phyloP scores from a whole-genome alignment of 805 yeast genomes.

The Spathaspora hagerdaliae region DNA sequence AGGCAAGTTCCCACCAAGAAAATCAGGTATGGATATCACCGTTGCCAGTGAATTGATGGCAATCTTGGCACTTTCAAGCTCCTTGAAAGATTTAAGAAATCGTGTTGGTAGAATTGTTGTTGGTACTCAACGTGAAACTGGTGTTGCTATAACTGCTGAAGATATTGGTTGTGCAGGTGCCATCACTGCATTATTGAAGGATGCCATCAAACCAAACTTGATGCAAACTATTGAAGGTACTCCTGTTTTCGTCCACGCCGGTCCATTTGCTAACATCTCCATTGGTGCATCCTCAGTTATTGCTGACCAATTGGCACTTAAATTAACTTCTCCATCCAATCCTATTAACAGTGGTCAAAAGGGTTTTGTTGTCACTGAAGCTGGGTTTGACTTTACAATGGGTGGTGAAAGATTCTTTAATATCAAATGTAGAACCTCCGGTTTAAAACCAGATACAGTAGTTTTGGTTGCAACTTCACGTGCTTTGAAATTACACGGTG shows the following conservation, averaged over 20 bases:
- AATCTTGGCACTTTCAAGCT: conserved; percentile 77
- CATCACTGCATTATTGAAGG: conserved; percentile 87
- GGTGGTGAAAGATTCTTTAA: conserved; percentile 97
- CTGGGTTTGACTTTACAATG: conserved; percentile 98
- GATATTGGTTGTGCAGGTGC: conserved; percentile 97
- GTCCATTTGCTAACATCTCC: conserved; percentile 96
- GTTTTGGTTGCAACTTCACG: conserved; percentile 94
- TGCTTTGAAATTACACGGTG: conserved; percentile 96
- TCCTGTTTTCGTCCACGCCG: conserved; percentile 96
- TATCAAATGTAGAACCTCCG: conserved; percentile 92
- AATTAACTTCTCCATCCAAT: conserved; percentile 60
- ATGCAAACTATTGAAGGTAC: conserved; percentile 98
- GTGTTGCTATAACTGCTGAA: conserved; percentile 87
- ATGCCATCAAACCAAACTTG: conserved; percentile 91
- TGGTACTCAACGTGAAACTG: conserved; percentile 64
- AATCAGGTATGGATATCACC: conserved; percentile 91
- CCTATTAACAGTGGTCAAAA: conserved; percentile 41
- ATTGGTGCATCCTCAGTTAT: conserved; percentile 94
- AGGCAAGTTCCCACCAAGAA: conserved; percentile 70
- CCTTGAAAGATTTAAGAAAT: conserved; percentile 77
- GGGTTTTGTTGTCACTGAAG: conserved; percentile 95
- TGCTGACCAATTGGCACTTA: conserved; percentile 90
- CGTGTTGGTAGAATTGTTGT: conserved; percentile 89
- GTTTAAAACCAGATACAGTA: conserved; percentile 81
- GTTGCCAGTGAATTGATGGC: conserved; percentile 98